These are phyloP conservation scores for Scenedesmus sp. DNA, from an alignment of 163 green algal genomes.

Conservation along the genomic window DNA sequence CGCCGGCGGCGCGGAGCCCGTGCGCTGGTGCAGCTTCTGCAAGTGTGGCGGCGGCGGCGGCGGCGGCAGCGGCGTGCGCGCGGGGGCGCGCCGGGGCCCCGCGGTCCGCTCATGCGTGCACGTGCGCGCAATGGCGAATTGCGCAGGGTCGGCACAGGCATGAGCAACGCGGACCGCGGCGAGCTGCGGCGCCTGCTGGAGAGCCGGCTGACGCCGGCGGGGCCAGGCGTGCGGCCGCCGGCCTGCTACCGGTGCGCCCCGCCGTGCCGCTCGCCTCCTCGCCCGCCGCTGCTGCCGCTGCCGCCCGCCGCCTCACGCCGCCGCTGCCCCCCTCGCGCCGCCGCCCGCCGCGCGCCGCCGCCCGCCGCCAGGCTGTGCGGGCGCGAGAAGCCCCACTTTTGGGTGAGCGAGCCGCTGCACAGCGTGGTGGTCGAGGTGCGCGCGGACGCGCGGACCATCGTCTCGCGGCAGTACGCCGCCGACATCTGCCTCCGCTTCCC, in stretches of 20 bases:
- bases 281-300: neutral
- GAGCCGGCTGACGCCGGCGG: slow-evolving; percentile 15
- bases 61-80: too few relatives aligned
- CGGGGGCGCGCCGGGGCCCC: too few relatives aligned
- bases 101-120: too few relatives aligned
- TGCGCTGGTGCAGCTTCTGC: slow-evolving; percentile 53
- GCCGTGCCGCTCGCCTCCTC: slow-evolving; percentile 42
- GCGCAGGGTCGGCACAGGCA: slow-evolving; percentile 70
- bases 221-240: slow-evolving; percentile 57
- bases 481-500: slow-evolving; percentile 69
- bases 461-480: slow-evolving; percentile 55
- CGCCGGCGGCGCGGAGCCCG: neutral
- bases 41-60: slow-evolving; percentile 29
- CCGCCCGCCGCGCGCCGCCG: neutral
- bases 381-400: slow-evolving; percentile 66
- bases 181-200: slow-evolving; percentile 56
- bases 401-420: slow-evolving; percentile 62
- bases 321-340: too few relatives aligned
- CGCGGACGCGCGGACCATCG: slow-evolving; percentile 62
- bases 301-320: neutral
- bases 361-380: slow-evolving; percentile 25
- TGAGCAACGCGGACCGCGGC: slow-evolving; percentile 57
- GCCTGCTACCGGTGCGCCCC: slow-evolving; percentile 35
- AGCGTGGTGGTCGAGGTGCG: slow-evolving; percentile 68
- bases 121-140: too few relatives aligned